Conservation (phyloP, 805 yeast species). For the Cyberlindnera nakhonratchasimensis region DNA sequence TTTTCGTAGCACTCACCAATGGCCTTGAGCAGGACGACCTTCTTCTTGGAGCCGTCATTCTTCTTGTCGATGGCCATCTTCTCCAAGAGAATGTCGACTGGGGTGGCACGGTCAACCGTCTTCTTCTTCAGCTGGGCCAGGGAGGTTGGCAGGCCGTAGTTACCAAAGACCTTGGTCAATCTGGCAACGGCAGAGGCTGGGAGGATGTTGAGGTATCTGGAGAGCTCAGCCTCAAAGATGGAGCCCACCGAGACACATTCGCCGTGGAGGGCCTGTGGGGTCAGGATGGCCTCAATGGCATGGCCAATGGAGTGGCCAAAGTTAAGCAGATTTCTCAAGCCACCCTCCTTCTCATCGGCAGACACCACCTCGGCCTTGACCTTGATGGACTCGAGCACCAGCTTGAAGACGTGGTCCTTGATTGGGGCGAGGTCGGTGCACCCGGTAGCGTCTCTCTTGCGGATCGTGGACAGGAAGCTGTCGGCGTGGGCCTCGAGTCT, state of each 20-base stretch:
- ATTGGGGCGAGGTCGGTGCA: constrained; percentile 65
- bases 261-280: constrained; percentile 96
- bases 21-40: constrained; percentile 74
- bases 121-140: constrained; percentile 62
- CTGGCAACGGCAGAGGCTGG: constrained; percentile 94
- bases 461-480: constrained; percentile 64
- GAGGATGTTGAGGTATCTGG: constrained; percentile 86
- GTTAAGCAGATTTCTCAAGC: constrained; percentile 84
- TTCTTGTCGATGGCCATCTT: constrained; percentile 97
- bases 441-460: constrained; percentile 42
- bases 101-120: constrained; percentile 65
- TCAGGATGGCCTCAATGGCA: constrained; percentile 95
- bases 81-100: constrained; percentile 67
- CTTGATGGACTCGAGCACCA: constrained; percentile 79
- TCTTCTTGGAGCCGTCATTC: constrained; percentile 89
- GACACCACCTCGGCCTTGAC: constrained; percentile 95
- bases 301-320: constrained; percentile 98
- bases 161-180: constrained; percentile 72
- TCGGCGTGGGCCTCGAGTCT: constrained; percentile 78
- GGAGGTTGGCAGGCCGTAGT: constrained; percentile 83
- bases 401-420: constrained; percentile 66
- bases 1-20: constrained; percentile 90
- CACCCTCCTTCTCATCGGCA: constrained; percentile 92
- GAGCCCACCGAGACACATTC: constrained; percentile 99
- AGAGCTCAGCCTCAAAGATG: constrained; percentile 89